A percentile compares a stretch with the other conserved stretches of the same genome.
phyloP scores from a whole-genome alignment of 441 rosid species.

The Oxalis stricta region DNA sequence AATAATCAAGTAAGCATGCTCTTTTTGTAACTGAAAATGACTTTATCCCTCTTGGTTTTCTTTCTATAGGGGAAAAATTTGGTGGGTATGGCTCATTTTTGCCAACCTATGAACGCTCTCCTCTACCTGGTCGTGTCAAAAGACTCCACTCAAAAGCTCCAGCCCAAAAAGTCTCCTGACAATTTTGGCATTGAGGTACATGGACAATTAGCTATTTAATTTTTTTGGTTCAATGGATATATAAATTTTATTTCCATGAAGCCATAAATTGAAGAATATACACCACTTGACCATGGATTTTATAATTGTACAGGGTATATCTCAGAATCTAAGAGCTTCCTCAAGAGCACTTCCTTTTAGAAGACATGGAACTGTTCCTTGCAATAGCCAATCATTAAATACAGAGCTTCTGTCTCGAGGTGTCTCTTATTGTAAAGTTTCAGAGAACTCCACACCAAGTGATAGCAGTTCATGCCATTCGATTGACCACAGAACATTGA shows the following conservation, averaged over 20 bases:
- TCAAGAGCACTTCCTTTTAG: slow-evolving; percentile 9
- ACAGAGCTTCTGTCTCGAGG: slow-evolving; percentile 13
- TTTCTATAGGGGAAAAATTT: slow-evolving; percentile 40
- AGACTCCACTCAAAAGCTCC: slow-evolving; percentile 15
- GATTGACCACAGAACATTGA: slow-evolving; percentile 17
- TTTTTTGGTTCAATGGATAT: neutral
- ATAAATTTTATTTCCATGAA: neutral
- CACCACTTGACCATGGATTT: slow-evolving; percentile 19
- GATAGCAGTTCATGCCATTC: slow-evolving; percentile 14
- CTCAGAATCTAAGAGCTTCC: slow-evolving; percentile 21
- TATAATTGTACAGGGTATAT: slow-evolving; percentile 25
- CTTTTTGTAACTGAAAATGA: slow-evolving; percentile 4
- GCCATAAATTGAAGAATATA: slow-evolving; percentile 8
- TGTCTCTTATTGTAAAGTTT: slow-evolving; percentile 19
- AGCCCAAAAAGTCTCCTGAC: slow-evolving; percentile 22
- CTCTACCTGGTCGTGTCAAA: slow-evolving; percentile 13
- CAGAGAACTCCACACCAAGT: slow-evolving; percentile 8
- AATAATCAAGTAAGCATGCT: neutral
- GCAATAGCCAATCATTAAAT: slow-evolving; percentile 4
- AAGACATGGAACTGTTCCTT: slow-evolving; percentile 13
- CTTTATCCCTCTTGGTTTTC: slow-evolving; percentile 9
- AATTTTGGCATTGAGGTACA: slow-evolving; percentile 24
- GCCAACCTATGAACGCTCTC: slow-evolving; percentile 25
- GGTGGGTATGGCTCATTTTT: slow-evolving; percentile 50
- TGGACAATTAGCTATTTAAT: slow-evolving; percentile 1